These are phyloP conservation scores for Penicillium sp. DNA, from an alignment of 2,329 filamentous ascomycete genomes.

Conservation along the genomic window DNA sequence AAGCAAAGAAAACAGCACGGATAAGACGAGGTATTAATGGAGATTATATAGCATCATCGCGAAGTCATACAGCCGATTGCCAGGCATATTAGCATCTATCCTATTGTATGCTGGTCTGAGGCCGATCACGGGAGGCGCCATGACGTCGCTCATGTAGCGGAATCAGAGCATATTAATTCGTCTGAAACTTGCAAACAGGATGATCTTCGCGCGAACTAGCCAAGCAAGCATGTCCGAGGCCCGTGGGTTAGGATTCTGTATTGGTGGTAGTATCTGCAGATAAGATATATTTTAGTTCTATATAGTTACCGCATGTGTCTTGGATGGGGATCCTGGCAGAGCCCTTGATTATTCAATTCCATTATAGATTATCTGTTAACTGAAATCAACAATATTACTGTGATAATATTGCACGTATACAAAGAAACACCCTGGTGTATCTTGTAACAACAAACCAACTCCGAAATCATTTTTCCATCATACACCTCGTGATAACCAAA, in stretches of 20 bases:
- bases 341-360: neutral
- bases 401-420: neutral
- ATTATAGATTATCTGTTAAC: neutral
- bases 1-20: neutral
- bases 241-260: neutral
- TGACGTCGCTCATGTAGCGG: neutral
- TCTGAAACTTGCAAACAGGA: neutral
- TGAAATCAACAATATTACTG: neutral
- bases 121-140: neutral
- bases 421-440: too few species aligned
- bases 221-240: neutral
- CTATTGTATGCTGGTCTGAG: neutral
- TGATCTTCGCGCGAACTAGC: neutral
- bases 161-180: neutral
- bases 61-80: slow-evolving; percentile 1
- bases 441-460: neutral
- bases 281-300: neutral
- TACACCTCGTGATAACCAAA: neutral
- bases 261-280: neutral
- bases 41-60: slow-evolving; percentile 3
- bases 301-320: neutral
- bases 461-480: neutral
- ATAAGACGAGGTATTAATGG: neutral
- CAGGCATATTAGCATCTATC: neutral
- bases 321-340: neutral